Conservation (phyloP, 805 yeast genomes). For the Maudiozyma turicensis region DNA sequence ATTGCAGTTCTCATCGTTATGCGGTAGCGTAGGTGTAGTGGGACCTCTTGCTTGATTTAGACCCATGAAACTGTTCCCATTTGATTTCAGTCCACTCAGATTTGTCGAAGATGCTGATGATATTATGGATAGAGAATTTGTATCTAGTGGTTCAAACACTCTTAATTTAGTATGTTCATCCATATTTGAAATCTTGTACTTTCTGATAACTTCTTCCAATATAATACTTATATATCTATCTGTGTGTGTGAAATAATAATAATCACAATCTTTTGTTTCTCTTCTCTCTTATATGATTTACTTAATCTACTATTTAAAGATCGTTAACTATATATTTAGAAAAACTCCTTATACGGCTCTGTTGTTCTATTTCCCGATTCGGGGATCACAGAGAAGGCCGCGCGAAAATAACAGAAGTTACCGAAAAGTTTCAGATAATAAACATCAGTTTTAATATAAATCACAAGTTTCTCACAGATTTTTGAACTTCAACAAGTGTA, state of each 20-base stretch:
- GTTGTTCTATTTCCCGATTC: background rate
- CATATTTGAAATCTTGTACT: conserved; percentile 2
- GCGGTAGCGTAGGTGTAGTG: conserved; percentile 9
- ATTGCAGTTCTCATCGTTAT: conserved; percentile 8
- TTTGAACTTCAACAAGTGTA: conserved; percentile 10
- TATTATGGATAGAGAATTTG: conserved; percentile 19
- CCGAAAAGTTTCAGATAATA: background rate
- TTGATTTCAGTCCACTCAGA: conserved; percentile 2
- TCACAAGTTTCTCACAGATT: conserved; percentile 10
- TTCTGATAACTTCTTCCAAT: background rate
- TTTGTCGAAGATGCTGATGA: conserved; percentile 15
- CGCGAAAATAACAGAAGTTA: background rate
- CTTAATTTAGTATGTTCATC: conserved; percentile 8
- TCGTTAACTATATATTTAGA: background rate
- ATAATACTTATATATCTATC: too few relatives aligned
- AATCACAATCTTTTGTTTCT: too few relatives aligned
- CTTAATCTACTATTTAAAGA: too few relatives aligned
- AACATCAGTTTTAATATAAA: background rate
- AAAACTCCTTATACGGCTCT: background rate
- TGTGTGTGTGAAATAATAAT: too few relatives aligned
- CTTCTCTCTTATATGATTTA: too few relatives aligned
- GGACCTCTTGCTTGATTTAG: conserved; percentile 5
- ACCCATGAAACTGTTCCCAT: conserved; percentile 1
- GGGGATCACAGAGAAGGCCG: background rate
- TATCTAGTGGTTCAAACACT: conserved; percentile 21